Conservation (phyloP, 1,284 basidiomycete genomes). For the Cutaneotrichosporon spelunceum region DNA sequence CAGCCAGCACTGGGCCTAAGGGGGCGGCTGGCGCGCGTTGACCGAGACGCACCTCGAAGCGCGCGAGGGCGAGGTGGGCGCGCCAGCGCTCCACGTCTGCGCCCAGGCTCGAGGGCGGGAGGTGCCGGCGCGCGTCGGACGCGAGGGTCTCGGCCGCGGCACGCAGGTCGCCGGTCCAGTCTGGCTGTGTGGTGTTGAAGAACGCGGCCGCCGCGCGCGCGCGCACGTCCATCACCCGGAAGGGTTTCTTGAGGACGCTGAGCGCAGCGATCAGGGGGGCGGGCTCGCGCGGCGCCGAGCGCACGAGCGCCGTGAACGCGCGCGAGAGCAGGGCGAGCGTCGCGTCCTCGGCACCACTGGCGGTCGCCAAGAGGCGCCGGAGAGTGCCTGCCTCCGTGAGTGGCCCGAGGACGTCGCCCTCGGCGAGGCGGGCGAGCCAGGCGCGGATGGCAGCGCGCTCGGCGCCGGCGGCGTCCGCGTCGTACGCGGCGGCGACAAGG, state of each 20-base stretch:
- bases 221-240: slow-evolving; percentile 12
- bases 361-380: slow-evolving; percentile 16
- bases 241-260: slow-evolving; percentile 8
- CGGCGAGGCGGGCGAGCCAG: slow-evolving; percentile 24
- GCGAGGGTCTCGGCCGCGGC: slow-evolving; percentile 14
- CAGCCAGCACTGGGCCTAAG: slow-evolving; percentile 9
- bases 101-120: slow-evolving; percentile 4
- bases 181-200: background rate
- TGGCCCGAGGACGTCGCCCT: slow-evolving; percentile 20
- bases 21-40: background rate
- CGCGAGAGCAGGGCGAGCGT: slow-evolving; percentile 11
- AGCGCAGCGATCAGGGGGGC: background rate
- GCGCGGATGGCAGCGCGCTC: slow-evolving; percentile 17
- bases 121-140: slow-evolving; percentile 3
- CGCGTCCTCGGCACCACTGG: background rate
- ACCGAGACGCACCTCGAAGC: slow-evolving; percentile 13
- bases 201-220: slow-evolving; percentile 10
- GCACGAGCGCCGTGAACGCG: slow-evolving; percentile 9
- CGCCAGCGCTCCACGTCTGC: background rate
- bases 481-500: slow-evolving; percentile 23
- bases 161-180: slow-evolving; percentile 1
- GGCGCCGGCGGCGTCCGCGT: slow-evolving; percentile 7
- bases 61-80: slow-evolving; percentile 7
- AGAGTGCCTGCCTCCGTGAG: slow-evolving; percentile 16
- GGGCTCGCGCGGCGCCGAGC: background rate